Evolutionary conservation across 208 protist genomes (phyloP), one percentile per base, ranked within the genome.

Genomic region (Leishmania tropica): DNA sequence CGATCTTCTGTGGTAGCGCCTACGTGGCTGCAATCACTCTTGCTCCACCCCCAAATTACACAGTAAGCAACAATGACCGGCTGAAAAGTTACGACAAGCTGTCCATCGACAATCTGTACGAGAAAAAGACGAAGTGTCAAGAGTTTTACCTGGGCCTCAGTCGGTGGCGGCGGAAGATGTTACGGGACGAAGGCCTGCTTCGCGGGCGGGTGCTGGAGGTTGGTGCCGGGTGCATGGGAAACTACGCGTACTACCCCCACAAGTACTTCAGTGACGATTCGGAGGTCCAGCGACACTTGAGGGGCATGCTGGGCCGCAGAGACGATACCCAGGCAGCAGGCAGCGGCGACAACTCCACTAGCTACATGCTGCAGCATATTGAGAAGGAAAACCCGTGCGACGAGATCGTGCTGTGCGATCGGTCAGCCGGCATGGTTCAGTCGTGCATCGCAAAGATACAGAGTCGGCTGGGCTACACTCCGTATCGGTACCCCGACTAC

Each of bases 71-170:
- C 86, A 85, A 85, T 51, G 85, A 96, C 53, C 92, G 95, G 17
- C 67, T 96, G 21, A 84, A 91, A 31, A 93, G 88, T 56, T 98
- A 96, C 72, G 87, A 96, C 45, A 81, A 64, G 28, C 81, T 98
- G 24, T 87, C 95, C 31, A 65, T 90, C 53, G 83, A 89, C 65
- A 93, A 92, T 79, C 60, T 80, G 0, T 98, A 98, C 42, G 95
- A 97, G 75, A 93, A 92, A 58, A 93, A 96, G 75, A 96, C 92
- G 15, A 90, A 90, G 31, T 78, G 90, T 24, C 93, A 97, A 72
- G 95, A 98, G 79, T 96, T 95, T 74, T 94, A 95, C 75, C 71
- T 98, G 31, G 93, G 95, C 17, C 84, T 98, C 15, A 94, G 85
- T 53, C 90, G 92, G 37, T 96, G 92, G 91, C 82, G 93, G 3